A percentile compares a stretch with the other conserved stretches of the same genome.
phyloP scores from a whole-genome alignment of 352 stramenopile species.

The Pythium vanterpoolii region DNA sequence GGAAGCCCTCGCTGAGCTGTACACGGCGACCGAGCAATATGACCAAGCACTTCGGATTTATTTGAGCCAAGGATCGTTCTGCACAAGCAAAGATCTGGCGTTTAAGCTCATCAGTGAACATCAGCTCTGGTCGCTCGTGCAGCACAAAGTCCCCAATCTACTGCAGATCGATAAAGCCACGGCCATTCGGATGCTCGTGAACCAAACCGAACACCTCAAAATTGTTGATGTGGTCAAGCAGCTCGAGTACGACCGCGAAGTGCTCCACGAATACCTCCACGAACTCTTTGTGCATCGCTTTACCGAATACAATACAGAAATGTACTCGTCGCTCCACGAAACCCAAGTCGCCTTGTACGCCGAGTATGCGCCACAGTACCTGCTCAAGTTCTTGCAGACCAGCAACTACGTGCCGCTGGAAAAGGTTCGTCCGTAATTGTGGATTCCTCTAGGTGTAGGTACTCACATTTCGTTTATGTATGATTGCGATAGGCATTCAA shows the following conservation, averaged over 20 bases:
- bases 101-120: slow-evolving; percentile 85
- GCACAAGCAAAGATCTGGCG: slow-evolving; percentile 81
- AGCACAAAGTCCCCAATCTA: slow-evolving; percentile 74
- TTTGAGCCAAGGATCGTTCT: slow-evolving; percentile 77
- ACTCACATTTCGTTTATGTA: background rate
- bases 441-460: background rate
- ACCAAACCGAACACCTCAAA: slow-evolving; percentile 77
- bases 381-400: slow-evolving; percentile 78
- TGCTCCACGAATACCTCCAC: slow-evolving; percentile 76
- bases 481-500: slow-evolving; percentile 53
- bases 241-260: slow-evolving; percentile 57
- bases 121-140: slow-evolving; percentile 72
- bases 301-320: slow-evolving; percentile 76
- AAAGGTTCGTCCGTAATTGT: slow-evolving; percentile 40
- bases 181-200: slow-evolving; percentile 76
- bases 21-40: slow-evolving; percentile 78
- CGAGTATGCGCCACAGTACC: slow-evolving; percentile 51
- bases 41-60: slow-evolving; percentile 84
- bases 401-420: slow-evolving; percentile 82
- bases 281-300: slow-evolving; percentile 67
- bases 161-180: slow-evolving; percentile 73
- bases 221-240: slow-evolving; percentile 76
- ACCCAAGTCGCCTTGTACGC: slow-evolving; percentile 73
- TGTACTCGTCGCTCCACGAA: slow-evolving; percentile 69
- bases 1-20: slow-evolving; percentile 78